phyloP scores from a whole-genome alignment of 352 stramenopile genomes.

The Phytopythium boreale region DNA sequence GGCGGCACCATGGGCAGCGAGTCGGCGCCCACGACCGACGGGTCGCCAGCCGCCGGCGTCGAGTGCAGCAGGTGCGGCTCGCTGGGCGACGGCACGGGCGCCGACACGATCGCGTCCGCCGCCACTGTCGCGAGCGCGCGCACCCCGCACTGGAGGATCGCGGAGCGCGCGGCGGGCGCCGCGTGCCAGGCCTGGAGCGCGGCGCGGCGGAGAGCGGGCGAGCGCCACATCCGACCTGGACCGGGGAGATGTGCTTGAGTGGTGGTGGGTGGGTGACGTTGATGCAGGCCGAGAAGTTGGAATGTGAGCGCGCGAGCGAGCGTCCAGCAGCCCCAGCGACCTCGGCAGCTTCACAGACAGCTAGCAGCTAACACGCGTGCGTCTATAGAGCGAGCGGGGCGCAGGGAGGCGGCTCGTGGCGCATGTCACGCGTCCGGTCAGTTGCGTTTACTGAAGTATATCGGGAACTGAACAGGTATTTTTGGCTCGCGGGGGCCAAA shows the following conservation, averaged over 20 bases:
- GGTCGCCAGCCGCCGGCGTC: conserved; percentile 10
- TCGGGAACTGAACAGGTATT: not conserved
- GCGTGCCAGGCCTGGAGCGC: conserved; percentile 2
- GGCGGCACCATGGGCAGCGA: conserved; percentile 72
- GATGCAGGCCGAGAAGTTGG: not conserved
- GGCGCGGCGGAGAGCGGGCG: conserved; percentile 1
- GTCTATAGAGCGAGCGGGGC: not conserved
- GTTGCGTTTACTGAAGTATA: no score
- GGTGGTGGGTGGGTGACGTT: no score
- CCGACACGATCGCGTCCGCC: not conserved
- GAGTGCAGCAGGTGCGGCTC: conserved; percentile 1
- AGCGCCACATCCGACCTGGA: conserved; percentile 1
- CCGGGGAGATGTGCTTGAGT: no score
- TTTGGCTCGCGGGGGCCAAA: not conserved
- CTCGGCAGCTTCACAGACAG: no score
- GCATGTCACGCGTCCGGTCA: not conserved
- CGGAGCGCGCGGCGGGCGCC: not conserved
- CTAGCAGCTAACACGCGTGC: no score
- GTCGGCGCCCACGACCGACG: conserved; percentile 33
- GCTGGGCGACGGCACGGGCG: conserved; percentile 3
- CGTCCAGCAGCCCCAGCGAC: not conserved
- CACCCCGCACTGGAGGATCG: not conserved
- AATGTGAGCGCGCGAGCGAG: conserved; percentile 1
- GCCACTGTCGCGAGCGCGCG: conserved; percentile 5
- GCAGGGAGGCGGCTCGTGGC: not conserved